Percentiles rank a stretch among this genome's conserved stretches.
phyloP scores from a whole-genome alignment of 352 stramenopile genomes.

The Pythium aquatile region DNA sequence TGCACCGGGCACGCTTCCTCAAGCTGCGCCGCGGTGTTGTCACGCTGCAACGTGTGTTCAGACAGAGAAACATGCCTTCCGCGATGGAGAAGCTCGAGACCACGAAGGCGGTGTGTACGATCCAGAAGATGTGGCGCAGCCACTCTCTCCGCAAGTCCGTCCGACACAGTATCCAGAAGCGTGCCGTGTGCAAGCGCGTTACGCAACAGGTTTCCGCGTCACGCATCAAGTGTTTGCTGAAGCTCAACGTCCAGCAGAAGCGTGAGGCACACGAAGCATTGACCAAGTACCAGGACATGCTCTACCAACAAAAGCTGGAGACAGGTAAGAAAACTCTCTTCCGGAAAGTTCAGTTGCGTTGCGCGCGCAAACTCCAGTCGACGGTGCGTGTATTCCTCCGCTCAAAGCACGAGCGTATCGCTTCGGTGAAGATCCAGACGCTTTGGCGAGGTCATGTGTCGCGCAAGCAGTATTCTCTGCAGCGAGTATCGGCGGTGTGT shows the following conservation, averaged over 20 bases:
- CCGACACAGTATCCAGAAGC: slow-evolving; percentile 12
- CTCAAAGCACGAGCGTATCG: neutral
- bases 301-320: slow-evolving; percentile 21
- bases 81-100: neutral
- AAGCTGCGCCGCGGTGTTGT: slow-evolving; percentile 34
- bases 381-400: neutral
- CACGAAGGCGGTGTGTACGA: slow-evolving; percentile 1
- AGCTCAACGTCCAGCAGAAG: slow-evolving; percentile 20
- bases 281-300: slow-evolving; percentile 27
- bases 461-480: neutral
- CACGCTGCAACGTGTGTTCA: slow-evolving; percentile 16
- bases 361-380: neutral
- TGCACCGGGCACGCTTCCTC: slow-evolving; percentile 18
- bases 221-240: slow-evolving; percentile 20
- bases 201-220: slow-evolving; percentile 4
- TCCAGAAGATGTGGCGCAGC: slow-evolving; percentile 12
- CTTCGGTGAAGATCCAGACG: slow-evolving; percentile 7
- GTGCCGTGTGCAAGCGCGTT: slow-evolving; percentile 8
- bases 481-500: neutral
- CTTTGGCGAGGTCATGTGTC: neutral
- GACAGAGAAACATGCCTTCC: neutral
- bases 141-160: slow-evolving; percentile 3
- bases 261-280: slow-evolving; percentile 17
- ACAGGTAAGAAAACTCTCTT: slow-evolving; percentile 13
- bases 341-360: slow-evolving; percentile 20